These are phyloP conservation scores for Dissophora globulifera DNA, from an alignment of 192 early-diverging fungal species.

Conservation along the genomic window DNA sequence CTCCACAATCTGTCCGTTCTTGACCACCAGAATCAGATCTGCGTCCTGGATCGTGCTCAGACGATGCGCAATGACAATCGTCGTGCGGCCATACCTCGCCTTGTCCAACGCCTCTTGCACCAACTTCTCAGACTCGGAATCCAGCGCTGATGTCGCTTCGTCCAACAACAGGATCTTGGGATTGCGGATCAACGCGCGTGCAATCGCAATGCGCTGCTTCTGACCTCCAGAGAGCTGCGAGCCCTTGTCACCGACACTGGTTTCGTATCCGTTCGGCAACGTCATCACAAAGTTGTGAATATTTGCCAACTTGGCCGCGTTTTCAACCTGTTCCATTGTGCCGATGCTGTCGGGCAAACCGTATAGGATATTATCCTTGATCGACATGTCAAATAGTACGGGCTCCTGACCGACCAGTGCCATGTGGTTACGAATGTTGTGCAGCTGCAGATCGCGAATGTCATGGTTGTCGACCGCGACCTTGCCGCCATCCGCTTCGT, in stretches of 20 bases:
- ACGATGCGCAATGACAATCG: constrained; percentile 80
- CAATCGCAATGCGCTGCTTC: constrained; percentile 91
- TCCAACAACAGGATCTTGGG: constrained; percentile 88
- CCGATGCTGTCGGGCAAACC: constrained; percentile 57
- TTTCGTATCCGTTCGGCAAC: constrained; percentile 71
- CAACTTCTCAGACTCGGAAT: constrained; percentile 75
- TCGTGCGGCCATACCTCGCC: constrained; percentile 75
- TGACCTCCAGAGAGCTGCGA: constrained; percentile 73
- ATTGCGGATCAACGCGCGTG: constrained; percentile 87
- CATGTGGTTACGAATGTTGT: constrained; percentile 76
- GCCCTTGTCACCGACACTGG: constrained; percentile 76
- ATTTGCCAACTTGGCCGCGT: constrained; percentile 67
- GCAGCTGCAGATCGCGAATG: constrained; percentile 70
- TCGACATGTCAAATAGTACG: constrained; percentile 86
- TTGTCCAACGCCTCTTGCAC: constrained; percentile 78
- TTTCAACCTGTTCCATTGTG: constrained; percentile 68
- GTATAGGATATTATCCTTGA: constrained; percentile 91
- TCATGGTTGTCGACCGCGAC: constrained; percentile 69
- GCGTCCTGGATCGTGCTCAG: constrained; percentile 76
- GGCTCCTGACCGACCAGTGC: constrained; percentile 96
- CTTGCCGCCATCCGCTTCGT: constrained; percentile 74
- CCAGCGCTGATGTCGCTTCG: constrained; percentile 82
- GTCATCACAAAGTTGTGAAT: constrained; percentile 66
- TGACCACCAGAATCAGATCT: constrained; percentile 87
- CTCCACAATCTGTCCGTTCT: constrained; percentile 76